Evolutionary conservation across 2,329 filamentous ascomycete species (phyloP).

Genomic region (Thielaviopsis populi): DNA sequence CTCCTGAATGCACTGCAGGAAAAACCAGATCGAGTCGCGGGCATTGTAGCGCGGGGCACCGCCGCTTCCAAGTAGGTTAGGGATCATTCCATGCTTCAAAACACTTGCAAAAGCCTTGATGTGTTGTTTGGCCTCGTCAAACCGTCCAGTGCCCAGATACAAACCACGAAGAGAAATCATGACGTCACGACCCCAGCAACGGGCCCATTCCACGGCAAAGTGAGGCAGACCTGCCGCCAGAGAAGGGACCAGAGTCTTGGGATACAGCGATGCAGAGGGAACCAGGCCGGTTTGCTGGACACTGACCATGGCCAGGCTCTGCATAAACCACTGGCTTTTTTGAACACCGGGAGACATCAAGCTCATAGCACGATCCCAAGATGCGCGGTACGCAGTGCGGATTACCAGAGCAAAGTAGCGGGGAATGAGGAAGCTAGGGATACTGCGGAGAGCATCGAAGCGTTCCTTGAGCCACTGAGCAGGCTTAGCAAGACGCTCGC

Average conservation of each 20-base stretch:
- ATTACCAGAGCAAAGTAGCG: constrained; percentile 86
- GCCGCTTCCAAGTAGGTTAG: constrained; percentile 78
- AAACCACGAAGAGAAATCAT: constrained; percentile 90
- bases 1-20: constrained; percentile 89
- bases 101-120: constrained; percentile 91
- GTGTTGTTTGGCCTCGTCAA: constrained; percentile 78
- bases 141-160: constrained; percentile 80
- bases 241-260: constrained; percentile 67
- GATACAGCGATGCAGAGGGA: constrained; percentile 81
- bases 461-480: constrained; percentile 68
- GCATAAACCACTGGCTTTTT: constrained; percentile 74
- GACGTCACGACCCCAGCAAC: constrained; percentile 94
- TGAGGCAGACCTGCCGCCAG: constrained; percentile 87
- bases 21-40: constrained; percentile 95
- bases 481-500: constrained; percentile 47
- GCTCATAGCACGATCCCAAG: constrained; percentile 60
- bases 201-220: constrained; percentile 84
- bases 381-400: constrained; percentile 73
- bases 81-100: constrained; percentile 95
- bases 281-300: constrained; percentile 81
- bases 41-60: constrained; percentile 86
- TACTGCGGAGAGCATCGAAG: constrained; percentile 68
- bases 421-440: constrained; percentile 81
- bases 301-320: constrained; percentile 79
- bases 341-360: constrained; percentile 65